phyloP scores from a whole-genome alignment of 192 early-diverging fungal genomes.

The Rhizophagus prolifer region DNA sequence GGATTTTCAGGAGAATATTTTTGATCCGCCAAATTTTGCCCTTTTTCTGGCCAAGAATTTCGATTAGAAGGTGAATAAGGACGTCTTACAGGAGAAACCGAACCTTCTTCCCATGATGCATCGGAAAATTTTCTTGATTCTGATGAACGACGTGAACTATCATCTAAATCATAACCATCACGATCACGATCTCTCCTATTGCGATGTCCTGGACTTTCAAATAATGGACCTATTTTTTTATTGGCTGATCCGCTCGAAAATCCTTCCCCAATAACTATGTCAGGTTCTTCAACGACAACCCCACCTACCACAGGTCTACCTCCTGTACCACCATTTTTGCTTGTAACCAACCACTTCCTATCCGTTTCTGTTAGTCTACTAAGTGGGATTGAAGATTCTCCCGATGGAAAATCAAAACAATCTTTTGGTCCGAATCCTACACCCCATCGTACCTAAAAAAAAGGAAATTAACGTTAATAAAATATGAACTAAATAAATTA shows the following conservation, averaged over 20 bases:
- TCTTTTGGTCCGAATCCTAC: slow-evolving; percentile 47
- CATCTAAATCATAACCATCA: not conserved
- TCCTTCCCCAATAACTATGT: slow-evolving; percentile 37
- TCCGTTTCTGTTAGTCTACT: slow-evolving; percentile 45
- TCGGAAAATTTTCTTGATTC: slow-evolving; percentile 22
- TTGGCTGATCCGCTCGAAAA: slow-evolving; percentile 26
- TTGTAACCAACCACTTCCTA: slow-evolving; percentile 37
- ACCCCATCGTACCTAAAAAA: slow-evolving; percentile 47
- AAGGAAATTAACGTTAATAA: not conserved
- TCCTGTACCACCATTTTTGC: slow-evolving; percentile 42
- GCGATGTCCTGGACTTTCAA: not conserved
- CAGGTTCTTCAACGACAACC: slow-evolving; percentile 39
- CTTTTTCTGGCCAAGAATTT: not conserved
- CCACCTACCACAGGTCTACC: slow-evolving; percentile 38
- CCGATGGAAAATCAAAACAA: slow-evolving; percentile 42
- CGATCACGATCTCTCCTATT: slow-evolving; percentile 1
- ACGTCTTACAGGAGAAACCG: not conserved
- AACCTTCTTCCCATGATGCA: slow-evolving; percentile 23
- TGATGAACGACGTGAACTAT: not conserved
- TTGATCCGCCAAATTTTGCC: not conserved
- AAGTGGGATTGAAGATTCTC: slow-evolving; percentile 42
- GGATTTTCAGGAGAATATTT: not conserved
- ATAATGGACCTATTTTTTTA: slow-evolving; percentile 12
- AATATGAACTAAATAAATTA: not conserved
- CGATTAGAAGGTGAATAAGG: not conserved